Evolutionary conservation across 2,329 filamentous ascomycete genomes (phyloP), one percentile per base, ranked within the genome.

Genomic region (Trichoderma koningiopsis): DNA sequence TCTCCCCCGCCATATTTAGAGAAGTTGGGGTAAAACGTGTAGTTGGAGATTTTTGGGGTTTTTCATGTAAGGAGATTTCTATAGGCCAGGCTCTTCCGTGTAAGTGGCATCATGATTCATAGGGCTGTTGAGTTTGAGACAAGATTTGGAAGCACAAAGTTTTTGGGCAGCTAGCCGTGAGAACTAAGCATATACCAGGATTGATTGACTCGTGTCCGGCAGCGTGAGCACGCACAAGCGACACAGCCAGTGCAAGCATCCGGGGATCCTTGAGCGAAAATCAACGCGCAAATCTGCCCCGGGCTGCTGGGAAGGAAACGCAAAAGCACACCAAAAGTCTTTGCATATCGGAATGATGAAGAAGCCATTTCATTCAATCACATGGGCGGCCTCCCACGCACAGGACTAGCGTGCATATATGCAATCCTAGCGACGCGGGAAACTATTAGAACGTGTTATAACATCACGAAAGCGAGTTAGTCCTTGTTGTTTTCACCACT

Each of bases 11-110:
- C 64, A 43, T 35, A 35, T 35, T 53, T 47, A 33, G 29, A 40
- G 40, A 67, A 67, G 27, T 70, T 70, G 68, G 68, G 68, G 68
- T 70, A 67, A 70, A 60, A 40, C 68, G 62, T n/a, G 43, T 33
- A 58, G 55, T 69, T 69, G 55, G 61, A 35, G 68, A 24, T 58
- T 66, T 52, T 59, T 69, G 59, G 61, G 68, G 68, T 55, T 65
- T n/a, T 22, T 37, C 7, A 35, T 52, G 33, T 35, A 59, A 16
- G 29, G 43, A 16, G 33, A n/a, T 10, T 14, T 40, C 16, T 33
- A 29, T 52, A 62, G 57, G 35, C 27, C 57, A 35, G 13, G 27
- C 43, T 49, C 43, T 49, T 24, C n/a, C 31, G n/a, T 24, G 19
- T 24, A 24, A 37, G n/a, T 24, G 13, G 19, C 35, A 31, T 31